A percentile compares a stretch with the other conserved stretches of the same genome.
phyloP scores from a whole-genome alignment of 2,329 filamentous ascomycete genomes.

The Penicillium sp. region DNA sequence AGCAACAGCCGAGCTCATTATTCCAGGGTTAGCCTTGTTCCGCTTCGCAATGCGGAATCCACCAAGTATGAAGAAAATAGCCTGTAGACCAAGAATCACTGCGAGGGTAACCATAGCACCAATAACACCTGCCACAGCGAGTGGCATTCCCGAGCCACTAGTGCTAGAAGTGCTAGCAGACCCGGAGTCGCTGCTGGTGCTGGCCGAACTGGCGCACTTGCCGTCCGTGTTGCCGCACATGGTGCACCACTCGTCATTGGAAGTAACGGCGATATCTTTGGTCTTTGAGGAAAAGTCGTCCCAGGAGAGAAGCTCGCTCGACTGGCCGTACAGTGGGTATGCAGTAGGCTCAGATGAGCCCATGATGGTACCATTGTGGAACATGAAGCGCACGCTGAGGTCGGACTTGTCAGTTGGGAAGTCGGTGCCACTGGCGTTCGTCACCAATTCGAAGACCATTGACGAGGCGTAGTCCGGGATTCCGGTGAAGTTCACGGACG shows the following conservation, averaged over 20 bases:
- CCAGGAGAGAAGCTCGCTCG: constrained; percentile 62
- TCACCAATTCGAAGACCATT: constrained; percentile 75
- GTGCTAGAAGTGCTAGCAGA: constrained; percentile 21
- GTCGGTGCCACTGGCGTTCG: constrained; percentile 43
- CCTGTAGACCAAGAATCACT: constrained; percentile 60
- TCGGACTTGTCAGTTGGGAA: constrained; percentile 50
- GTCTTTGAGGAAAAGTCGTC: constrained; percentile 64
- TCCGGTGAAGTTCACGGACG: constrained; percentile 66
- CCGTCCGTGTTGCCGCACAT: constrained; percentile 72
- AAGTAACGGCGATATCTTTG: constrained; percentile 65
- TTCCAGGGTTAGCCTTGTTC: constrained; percentile 28
- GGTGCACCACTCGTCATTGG: constrained; percentile 68
- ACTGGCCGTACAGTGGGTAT: constrained; percentile 63
- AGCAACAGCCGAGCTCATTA: constrained; percentile 8
- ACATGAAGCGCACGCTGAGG: constrained; percentile 60
- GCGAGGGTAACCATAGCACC: constrained; percentile 68
- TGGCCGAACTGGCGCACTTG: constrained; percentile 54
- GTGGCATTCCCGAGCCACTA: constrained; percentile 55
- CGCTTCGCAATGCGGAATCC: constrained; percentile 62
- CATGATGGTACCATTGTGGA: constrained; percentile 61
- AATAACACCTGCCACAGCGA: constrained; percentile 76
- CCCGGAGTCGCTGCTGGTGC: constrained; percentile 27
- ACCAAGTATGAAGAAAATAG: constrained; percentile 54
- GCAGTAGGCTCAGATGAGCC: constrained; percentile 47
- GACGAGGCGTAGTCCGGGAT: constrained; percentile 81